phyloP scores from a whole-genome alignment of 306 rosid species.

The Erythrophleum fordii region DNA sequence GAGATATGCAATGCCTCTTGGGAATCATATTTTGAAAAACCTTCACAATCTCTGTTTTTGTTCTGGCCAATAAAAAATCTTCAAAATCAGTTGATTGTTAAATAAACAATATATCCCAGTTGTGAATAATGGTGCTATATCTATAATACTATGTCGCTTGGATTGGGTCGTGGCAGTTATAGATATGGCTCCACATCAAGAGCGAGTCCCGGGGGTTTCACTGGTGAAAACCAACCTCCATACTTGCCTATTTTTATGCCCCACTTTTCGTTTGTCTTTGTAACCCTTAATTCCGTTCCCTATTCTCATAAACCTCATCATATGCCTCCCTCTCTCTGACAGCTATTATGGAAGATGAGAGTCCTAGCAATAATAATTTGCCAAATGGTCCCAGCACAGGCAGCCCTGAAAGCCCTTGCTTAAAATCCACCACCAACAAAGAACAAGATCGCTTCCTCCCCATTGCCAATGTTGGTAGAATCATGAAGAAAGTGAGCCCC shows the following conservation, averaged over 20 bases:
- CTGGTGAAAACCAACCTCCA: slow-evolving; percentile 37
- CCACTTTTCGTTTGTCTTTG: slow-evolving; percentile 37
- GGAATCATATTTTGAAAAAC: too few species aligned
- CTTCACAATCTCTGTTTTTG: too few species aligned
- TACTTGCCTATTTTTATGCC: slow-evolving; percentile 53
- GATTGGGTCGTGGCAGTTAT: slow-evolving; percentile 47
- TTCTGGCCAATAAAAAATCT: too few species aligned
- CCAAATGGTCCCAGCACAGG: slow-evolving; percentile 47
- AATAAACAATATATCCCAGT: background rate
- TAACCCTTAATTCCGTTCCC: slow-evolving; percentile 16
- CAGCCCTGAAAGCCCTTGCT: slow-evolving; percentile 55
- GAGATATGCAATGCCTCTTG: too few species aligned
- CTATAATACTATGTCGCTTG: background rate
- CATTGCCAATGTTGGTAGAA: slow-evolving; percentile 74
- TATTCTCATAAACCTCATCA: slow-evolving; percentile 20
- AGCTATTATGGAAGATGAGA: slow-evolving; percentile 54
- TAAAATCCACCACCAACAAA: slow-evolving; percentile 48
- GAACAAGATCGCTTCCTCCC: slow-evolving; percentile 77
- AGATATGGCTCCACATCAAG: slow-evolving; percentile 39
- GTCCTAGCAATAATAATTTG: slow-evolving; percentile 2
- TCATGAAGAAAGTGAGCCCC: slow-evolving; percentile 78
- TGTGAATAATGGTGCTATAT: background rate
- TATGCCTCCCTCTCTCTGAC: background rate
- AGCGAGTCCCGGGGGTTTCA: slow-evolving; percentile 62
- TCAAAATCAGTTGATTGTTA: too few species aligned